Conservation (phyloP, 2,329 filamentous ascomycete genomes). For the Phialemonium atrogriseum region DNA sequence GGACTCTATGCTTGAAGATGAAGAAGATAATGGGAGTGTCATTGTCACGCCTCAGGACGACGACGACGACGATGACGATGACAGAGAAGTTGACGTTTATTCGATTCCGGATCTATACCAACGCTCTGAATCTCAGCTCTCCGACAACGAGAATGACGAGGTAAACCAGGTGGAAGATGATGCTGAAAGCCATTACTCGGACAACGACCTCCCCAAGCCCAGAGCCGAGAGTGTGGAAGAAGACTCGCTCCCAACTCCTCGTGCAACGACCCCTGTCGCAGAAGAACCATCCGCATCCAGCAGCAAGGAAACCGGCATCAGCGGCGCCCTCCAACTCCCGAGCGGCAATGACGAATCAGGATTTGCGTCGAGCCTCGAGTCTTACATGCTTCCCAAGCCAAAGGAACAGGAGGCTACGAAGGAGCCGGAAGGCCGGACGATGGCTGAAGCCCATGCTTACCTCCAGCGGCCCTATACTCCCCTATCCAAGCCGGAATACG, state of each 20-base stretch:
- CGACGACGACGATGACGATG: constrained; percentile 35
- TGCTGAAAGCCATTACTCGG: constrained; percentile 49
- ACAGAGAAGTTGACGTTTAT: constrained; percentile 60
- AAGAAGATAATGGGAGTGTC: constrained; percentile 44
- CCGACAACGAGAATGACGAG: constrained; percentile 12
- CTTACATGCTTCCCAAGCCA: constrained; percentile 30
- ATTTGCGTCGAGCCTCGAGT: constrained; percentile 34
- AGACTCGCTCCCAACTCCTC: constrained; percentile 44
- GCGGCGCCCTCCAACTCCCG: constrained; percentile 5
- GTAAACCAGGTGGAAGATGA: constrained; percentile 27
- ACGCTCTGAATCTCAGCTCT: constrained; percentile 33
- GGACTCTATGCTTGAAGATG: constrained; percentile 51
- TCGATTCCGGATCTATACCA: constrained; percentile 60
- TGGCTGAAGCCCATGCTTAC: constrained; percentile 26
- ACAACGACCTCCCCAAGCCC: constrained; percentile 19
- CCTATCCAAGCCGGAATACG: constrained; percentile 53
- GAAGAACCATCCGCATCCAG: constrained; percentile 12
- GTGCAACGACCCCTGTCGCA: constrained; percentile 33
- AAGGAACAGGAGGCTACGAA: constrained; percentile 17
- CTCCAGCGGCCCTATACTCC: constrained; percentile 40
- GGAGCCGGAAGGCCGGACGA: constrained; percentile 18
- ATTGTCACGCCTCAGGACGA: constrained; percentile 59
- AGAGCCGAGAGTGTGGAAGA: constrained; percentile 24
- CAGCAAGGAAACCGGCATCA: constrained; percentile 4
- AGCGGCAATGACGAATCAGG: constrained; percentile 12